These are phyloP conservation scores for Scheffersomyces illinoinensis DNA, from an alignment of 1,139 yeast species.

Conservation along the genomic window DNA sequence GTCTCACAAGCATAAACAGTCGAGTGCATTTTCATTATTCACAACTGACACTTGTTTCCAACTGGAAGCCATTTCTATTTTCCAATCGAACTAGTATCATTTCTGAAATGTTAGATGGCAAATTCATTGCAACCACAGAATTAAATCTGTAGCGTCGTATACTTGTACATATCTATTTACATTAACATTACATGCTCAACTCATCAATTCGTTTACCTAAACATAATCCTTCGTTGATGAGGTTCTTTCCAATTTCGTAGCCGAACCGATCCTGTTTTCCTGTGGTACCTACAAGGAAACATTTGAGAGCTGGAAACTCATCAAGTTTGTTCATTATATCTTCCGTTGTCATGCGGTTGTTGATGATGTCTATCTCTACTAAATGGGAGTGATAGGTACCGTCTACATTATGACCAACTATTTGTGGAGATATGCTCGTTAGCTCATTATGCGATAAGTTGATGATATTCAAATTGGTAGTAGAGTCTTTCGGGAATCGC, in stretches of 20 bases:
- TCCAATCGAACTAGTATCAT: no score
- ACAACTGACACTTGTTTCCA: not conserved
- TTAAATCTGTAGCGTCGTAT: not conserved
- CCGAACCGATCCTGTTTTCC: constrained; percentile 25
- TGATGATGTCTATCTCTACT: constrained; percentile 22
- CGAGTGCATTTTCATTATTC: not conserved
- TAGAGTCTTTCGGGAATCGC: constrained; percentile 10
- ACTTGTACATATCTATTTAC: not conserved
- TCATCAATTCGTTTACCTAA: constrained; percentile 19
- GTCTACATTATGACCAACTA: constrained; percentile 14
- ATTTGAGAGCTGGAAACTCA: constrained; percentile 1
- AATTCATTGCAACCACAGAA: not conserved
- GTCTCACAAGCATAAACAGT: not conserved
- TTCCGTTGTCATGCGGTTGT: constrained; percentile 12
- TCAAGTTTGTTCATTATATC: not conserved
- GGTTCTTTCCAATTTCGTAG: constrained; percentile 22
- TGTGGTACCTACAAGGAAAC: constrained; percentile 18
- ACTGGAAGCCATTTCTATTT: not conserved
- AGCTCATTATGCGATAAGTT: constrained; percentile 20
- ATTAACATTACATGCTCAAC: not conserved
- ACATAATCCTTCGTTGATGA: constrained; percentile 13
- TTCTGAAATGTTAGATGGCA: not conserved
- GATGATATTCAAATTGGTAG: constrained; percentile 14
- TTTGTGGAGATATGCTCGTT: constrained; percentile 8
- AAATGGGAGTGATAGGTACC: constrained; percentile 15